Evolutionary conservation across 2,329 filamentous ascomycete genomes (phyloP).

Genomic region (Sporothrix brasiliensis): DNA sequence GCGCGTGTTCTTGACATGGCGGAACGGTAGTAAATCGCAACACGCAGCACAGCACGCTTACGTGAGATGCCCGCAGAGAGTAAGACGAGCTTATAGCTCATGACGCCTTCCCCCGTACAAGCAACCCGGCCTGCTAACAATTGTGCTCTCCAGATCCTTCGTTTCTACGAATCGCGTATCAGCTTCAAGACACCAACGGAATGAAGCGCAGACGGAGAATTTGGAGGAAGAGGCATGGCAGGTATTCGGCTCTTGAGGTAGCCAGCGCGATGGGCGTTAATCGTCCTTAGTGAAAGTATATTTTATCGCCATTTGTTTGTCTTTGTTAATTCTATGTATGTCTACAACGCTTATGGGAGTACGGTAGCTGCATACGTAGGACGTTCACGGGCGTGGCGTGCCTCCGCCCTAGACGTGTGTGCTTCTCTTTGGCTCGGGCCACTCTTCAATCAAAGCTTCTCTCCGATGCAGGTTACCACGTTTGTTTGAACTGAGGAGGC

Average conservation of each 20-base stretch:
- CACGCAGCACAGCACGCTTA: conserved; percentile 71
- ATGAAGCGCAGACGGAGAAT: not conserved
- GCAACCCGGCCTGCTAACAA: not conserved
- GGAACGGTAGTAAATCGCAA: conserved; percentile 71
- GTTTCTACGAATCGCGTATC: conserved; percentile 62
- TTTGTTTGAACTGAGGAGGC: too few species aligned
- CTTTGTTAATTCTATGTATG: not conserved
- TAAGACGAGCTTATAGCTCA: conserved; percentile 40
- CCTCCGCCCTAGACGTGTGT: too few species aligned
- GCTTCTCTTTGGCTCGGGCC: too few species aligned
- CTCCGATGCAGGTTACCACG: too few species aligned
- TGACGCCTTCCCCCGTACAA: not conserved
- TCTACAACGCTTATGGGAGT: not conserved
- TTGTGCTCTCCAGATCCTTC: conserved; percentile 53
- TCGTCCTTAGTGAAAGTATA: too few species aligned
- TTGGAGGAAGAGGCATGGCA: too few species aligned
- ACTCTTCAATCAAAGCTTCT: too few species aligned
- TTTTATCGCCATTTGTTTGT: too few species aligned
- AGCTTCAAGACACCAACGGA: conserved; percentile 41
- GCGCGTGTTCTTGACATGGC: conserved; percentile 73
- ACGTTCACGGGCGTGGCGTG: too few species aligned
- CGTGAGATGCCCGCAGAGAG: conserved; percentile 77
- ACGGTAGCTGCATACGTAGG: too few species aligned
- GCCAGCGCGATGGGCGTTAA: too few species aligned
- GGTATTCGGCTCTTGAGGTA: too few species aligned